Evolutionary conservation across 2,329 filamentous ascomycete species (phyloP).

Genomic region (Aspergillus persii): DNA sequence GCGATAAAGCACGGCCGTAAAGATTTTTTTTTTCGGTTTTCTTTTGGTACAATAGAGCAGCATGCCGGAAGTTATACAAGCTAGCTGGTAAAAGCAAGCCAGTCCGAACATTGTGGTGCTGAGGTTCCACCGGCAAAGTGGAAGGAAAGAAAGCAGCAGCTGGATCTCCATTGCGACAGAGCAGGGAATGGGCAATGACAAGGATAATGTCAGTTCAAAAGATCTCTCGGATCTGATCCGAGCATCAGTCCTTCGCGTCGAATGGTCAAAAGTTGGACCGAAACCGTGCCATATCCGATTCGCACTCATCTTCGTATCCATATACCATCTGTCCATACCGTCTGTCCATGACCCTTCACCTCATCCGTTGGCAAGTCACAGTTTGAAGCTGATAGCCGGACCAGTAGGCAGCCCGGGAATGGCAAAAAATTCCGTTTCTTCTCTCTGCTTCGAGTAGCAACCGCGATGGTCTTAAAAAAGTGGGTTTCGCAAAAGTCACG

Average conservation of each 20-base stretch:
- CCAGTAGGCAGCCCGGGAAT: constrained; percentile 17
- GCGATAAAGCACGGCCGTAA: not conserved
- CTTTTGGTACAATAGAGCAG: not conserved
- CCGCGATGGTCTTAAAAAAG: constrained; percentile 17
- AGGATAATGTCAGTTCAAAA: not conserved
- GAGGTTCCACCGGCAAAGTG: not conserved
- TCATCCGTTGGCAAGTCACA: constrained; percentile 15
- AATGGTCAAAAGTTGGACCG: constrained; percentile 10
- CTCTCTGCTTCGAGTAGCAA: constrained; percentile 21
- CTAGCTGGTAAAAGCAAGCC: constrained; percentile 1
- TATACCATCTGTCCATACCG: constrained; percentile 16
- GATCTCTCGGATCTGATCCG: not conserved
- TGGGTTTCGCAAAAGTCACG: constrained; percentile 18
- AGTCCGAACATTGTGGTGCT: not conserved
- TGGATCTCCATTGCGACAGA: constrained; percentile 4
- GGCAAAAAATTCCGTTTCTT: constrained; percentile 12
- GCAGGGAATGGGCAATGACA: constrained; percentile 3
- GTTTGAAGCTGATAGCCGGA: constrained; percentile 18
- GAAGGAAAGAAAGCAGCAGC: constrained; percentile 5
- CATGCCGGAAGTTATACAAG: constrained; percentile 1
- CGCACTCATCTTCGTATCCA: constrained; percentile 15
- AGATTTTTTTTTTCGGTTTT: not conserved
- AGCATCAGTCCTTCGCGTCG: constrained; percentile 1
- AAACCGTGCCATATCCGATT: constrained; percentile 18
- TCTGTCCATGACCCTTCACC: constrained; percentile 17